Evolutionary conservation across 768 basidiomycete species (phyloP).

Genomic region (Phaeolepiota aurea): DNA sequence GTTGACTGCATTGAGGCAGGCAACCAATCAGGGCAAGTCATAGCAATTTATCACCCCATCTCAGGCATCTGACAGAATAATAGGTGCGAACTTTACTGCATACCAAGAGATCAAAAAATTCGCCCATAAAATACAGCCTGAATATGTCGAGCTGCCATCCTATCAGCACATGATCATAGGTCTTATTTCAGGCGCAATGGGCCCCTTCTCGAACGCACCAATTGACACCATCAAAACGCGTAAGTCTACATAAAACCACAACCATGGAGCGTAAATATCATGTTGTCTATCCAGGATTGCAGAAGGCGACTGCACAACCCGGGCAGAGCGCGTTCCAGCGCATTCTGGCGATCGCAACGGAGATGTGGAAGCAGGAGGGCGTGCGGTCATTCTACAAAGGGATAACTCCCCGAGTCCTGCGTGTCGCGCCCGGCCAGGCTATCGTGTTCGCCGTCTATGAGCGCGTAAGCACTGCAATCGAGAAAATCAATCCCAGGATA

Average conservation of each 20-base stretch:
- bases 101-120: constrained; percentile 95
- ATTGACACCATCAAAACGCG: constrained; percentile 95
- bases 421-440: constrained; percentile 95
- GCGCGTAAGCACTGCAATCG: constrained; percentile 68
- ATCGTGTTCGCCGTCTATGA: constrained; percentile 98
- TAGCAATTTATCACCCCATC: not conserved
- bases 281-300: constrained; percentile 47
- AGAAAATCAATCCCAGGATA: constrained; percentile 49
- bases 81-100: constrained; percentile 93
- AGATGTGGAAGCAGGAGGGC: constrained; percentile 93
- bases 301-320: constrained; percentile 68
- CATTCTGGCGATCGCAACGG: constrained; percentile 71
- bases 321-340: constrained; percentile 76
- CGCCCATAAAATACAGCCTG: constrained; percentile 72
- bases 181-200: constrained; percentile 94
- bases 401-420: constrained; percentile 90
- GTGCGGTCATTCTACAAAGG: constrained; percentile 93
- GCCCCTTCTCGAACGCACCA: constrained; percentile 96
- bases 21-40: constrained; percentile 85
- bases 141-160: constrained; percentile 72
- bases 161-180: constrained; percentile 96
- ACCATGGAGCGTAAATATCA: not conserved
- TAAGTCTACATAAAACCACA: constrained; percentile 24
- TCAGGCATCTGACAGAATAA: constrained; percentile 1
- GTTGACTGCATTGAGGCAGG: constrained; percentile 90